Evolutionary conservation across 345 rosid genomes (phyloP).

Genomic region (Citrus inodora): DNA sequence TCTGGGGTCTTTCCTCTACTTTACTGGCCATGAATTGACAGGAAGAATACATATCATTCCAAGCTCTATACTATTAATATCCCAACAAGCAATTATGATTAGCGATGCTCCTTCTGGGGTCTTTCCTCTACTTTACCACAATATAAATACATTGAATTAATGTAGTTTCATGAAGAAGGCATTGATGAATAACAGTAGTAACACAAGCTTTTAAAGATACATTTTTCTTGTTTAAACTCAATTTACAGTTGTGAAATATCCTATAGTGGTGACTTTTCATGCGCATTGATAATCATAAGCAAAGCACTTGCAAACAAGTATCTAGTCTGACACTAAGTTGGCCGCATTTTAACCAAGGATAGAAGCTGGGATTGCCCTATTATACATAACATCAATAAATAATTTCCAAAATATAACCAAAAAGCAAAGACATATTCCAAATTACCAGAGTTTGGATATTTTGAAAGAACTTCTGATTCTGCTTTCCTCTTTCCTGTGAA

Average conservation of each 20-base stretch:
- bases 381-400: background rate
- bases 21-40: background rate
- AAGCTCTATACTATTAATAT: background rate
- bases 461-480: constrained; percentile 84
- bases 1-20: no score
- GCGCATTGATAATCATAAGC: background rate
- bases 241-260: background rate
- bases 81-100: background rate
- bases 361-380: background rate
- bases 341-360: background rate
- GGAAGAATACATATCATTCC: background rate
- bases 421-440: background rate
- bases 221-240: background rate
- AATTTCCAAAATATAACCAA: background rate
- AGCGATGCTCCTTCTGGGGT: background rate
- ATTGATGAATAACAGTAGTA: background rate
- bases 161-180: background rate
- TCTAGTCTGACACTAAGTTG: background rate
- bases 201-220: background rate
- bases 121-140: background rate
- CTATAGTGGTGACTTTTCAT: background rate
- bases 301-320: background rate
- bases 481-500: constrained; percentile 90
- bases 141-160: background rate
- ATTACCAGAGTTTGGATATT: constrained; percentile 81